These are phyloP conservation scores for Ceratopteris richardii DNA, from an alignment of 75 land plant species.

Conservation along the genomic window DNA sequence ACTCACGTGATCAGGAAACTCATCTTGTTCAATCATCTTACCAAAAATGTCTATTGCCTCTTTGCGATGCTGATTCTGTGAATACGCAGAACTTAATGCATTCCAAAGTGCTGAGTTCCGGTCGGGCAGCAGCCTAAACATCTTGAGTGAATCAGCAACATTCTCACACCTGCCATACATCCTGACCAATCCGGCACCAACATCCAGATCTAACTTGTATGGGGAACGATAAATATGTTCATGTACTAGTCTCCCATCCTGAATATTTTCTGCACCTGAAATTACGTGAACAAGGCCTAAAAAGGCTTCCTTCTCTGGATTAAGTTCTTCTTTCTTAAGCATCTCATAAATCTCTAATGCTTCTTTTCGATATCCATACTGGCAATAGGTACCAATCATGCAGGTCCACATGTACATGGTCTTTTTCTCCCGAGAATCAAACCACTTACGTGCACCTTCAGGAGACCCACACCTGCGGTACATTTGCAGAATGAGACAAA, in stretches of 20 bases:
- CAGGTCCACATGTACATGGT: slow-evolving; percentile 1
- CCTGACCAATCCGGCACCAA: not conserved
- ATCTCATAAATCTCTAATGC: not conserved
- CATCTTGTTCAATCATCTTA: slow-evolving; percentile 25
- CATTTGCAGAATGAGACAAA: slow-evolving; percentile 3
- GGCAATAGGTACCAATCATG: slow-evolving; percentile 7
- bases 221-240: not conserved
- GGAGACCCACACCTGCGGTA: slow-evolving; percentile 1
- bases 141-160: not conserved
- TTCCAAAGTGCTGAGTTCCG: slow-evolving; percentile 32
- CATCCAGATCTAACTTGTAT: not conserved
- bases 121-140: not conserved
- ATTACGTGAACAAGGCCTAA: not conserved
- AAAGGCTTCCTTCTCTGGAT: slow-evolving; percentile 1
- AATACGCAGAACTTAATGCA: slow-evolving; percentile 33
- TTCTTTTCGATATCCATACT: not conserved
- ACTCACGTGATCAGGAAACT: slow-evolving; percentile 24
- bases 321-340: not conserved
- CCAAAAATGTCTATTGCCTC: slow-evolving; percentile 34
- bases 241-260: slow-evolving; percentile 6
- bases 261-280: slow-evolving; percentile 3
- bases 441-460: slow-evolving; percentile 1
- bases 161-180: slow-evolving; percentile 6
- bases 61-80: slow-evolving; percentile 32
- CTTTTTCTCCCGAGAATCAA: not conserved